A percentile compares a stretch with the other conserved stretches of the same genome.
These are phyloP conservation scores for Colletotrichum spaethianum DNA, from an alignment of 2,329 filamentous ascomycete species.

Conservation along the genomic window DNA sequence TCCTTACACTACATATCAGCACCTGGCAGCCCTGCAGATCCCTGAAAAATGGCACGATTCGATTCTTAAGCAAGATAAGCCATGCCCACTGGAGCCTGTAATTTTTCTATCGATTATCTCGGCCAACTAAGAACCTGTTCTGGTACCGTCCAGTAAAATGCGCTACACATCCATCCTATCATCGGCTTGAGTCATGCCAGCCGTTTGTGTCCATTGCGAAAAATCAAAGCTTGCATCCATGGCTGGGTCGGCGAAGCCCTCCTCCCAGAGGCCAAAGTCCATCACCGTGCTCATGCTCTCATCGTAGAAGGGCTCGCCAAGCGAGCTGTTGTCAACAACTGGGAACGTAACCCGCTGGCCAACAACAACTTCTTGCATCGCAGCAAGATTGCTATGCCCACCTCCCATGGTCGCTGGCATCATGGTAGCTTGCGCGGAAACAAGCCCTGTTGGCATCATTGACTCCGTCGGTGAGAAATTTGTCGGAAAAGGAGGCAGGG, in stretches of 20 bases:
- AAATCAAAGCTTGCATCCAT: constrained; percentile 52
- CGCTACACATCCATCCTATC: constrained; percentile 37
- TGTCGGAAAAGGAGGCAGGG: constrained; percentile 7
- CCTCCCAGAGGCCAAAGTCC: constrained; percentile 55
- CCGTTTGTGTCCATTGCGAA: constrained; percentile 46
- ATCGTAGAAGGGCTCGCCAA: constrained; percentile 50
- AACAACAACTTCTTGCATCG: background rate
- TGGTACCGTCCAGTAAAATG: background rate
- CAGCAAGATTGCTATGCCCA: background rate
- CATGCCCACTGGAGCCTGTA: background rate
- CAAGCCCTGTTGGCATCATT: background rate
- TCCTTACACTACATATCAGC: constrained; percentile 2
- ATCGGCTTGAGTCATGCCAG: constrained; percentile 35
- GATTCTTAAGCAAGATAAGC: constrained; percentile 3
- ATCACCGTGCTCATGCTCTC: constrained; percentile 47
- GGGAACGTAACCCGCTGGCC: constrained; percentile 44
- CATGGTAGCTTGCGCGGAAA: background rate
- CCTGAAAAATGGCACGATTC: background rate
- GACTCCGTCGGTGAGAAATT: constrained; percentile 31
- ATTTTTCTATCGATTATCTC: background rate
- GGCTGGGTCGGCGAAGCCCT: constrained; percentile 54
- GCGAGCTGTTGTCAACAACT: constrained; percentile 47
- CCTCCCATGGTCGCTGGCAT: background rate
- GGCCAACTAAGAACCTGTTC: no score
- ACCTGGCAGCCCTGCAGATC: constrained; percentile 9